phyloP scores from a whole-genome alignment of 2,329 filamentous ascomycete genomes.

The Diaporthe caulivora region DNA sequence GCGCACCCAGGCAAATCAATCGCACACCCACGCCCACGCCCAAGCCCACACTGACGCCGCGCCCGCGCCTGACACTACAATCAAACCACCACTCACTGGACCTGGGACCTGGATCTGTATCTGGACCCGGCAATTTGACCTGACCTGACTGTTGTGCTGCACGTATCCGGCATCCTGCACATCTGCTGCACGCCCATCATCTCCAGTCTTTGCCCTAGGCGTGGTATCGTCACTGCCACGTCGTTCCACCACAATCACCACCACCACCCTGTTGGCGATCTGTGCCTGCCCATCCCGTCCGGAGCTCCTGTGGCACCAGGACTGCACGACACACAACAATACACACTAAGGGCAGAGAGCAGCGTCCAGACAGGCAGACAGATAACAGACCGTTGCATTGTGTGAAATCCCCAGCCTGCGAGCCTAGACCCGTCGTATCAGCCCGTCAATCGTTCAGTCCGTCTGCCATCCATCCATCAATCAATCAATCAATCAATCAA shows the following conservation, averaged over 20 bases:
- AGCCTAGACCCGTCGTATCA: conserved; percentile 15
- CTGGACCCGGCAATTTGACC: background rate
- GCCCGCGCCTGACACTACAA: too few relatives aligned
- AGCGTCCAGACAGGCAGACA: background rate
- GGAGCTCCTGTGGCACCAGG: background rate
- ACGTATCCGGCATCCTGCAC: conserved; percentile 10
- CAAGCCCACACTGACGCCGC: background rate
- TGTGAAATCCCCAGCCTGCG: background rate
- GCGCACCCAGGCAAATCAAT: conserved; percentile 27
- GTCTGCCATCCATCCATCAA: background rate
- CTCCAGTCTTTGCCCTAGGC: background rate
- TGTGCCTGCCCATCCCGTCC: background rate
- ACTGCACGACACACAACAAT: background rate
- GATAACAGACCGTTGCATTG: conserved; percentile 24
- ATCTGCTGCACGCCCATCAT: background rate
- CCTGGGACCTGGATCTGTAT: conserved; percentile 2
- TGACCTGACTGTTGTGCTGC: conserved; percentile 14
- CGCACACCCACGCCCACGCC: conserved; percentile 18
- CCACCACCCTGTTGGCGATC: too few relatives aligned
- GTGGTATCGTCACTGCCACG: conserved; percentile 25
- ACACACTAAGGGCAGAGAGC: background rate
- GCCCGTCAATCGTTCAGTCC: background rate
- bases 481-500: conserved; percentile 2
- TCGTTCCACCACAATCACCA: conserved; percentile 8
- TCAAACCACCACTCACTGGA: conserved; percentile 5